These are phyloP conservation scores for Podospora bellae-mahoneyi DNA, from an alignment of 495 filamentous ascomycete genomes.

Conservation along the genomic window DNA sequence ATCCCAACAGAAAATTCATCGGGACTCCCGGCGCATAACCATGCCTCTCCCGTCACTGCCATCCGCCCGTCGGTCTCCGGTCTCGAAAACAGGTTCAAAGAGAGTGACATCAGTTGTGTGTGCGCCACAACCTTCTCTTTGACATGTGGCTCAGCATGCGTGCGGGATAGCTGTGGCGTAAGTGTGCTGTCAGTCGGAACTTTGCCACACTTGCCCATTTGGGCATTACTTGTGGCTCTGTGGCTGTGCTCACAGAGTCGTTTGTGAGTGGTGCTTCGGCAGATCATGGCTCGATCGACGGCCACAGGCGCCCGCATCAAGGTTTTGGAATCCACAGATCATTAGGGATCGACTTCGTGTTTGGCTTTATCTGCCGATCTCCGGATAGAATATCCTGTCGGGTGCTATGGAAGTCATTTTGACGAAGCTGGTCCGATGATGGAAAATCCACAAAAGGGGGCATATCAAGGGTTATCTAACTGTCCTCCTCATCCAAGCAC, in stretches of 20 bases:
- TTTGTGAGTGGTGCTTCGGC: background rate
- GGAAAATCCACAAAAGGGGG: background rate
- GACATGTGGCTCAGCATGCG: slow-evolving; percentile 4
- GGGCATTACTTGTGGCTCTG: background rate
- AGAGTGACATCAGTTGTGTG: background rate
- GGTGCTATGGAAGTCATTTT: background rate
- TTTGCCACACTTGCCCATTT: slow-evolving; percentile 6
- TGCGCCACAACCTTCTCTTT: background rate
- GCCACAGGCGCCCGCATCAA: background rate
- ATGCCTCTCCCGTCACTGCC: background rate
- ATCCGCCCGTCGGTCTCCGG: background rate
- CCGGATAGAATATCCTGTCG: too few relatives aligned
- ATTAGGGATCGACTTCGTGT: background rate
- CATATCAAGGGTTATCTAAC: background rate
- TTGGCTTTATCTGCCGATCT: background rate
- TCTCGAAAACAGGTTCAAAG: background rate
- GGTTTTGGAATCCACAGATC: background rate
- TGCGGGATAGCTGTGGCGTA: background rate
- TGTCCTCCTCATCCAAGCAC: background rate
- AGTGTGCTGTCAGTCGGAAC: background rate
- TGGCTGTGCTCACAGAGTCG: background rate
- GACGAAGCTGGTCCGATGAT: background rate
- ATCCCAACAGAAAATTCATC: background rate
- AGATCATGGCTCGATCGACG: background rate
- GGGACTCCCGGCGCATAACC: background rate